Conservation (phyloP, 2,329 filamentous ascomycete genomes). For the Colletotrichum sp. region DNA sequence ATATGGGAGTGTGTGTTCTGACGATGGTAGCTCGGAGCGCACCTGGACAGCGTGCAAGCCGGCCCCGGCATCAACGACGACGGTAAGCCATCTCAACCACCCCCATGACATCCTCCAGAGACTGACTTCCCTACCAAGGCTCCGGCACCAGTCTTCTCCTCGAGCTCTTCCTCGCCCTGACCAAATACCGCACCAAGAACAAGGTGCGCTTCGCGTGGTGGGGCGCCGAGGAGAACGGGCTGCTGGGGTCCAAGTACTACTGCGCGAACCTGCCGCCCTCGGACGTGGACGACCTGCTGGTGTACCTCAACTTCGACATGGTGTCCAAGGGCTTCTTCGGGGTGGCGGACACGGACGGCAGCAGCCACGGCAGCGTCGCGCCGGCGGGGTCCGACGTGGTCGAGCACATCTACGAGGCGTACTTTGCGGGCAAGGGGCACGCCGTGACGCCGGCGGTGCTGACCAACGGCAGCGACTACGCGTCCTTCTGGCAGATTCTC, state of each 20-base stretch:
- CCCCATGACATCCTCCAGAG: too few species aligned
- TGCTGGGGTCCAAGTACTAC: conserved; percentile 39
- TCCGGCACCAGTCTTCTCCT: conserved; percentile 45
- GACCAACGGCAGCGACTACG: conserved; percentile 63
- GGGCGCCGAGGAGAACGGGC: conserved; percentile 49
- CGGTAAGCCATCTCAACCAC: conserved; percentile 16
- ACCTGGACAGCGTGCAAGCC: conserved; percentile 47
- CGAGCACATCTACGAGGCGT: conserved; percentile 35
- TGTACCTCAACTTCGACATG: conserved; percentile 49
- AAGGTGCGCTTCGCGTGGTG: conserved; percentile 49
- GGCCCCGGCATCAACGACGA: conserved; percentile 53
- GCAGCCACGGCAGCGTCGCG: conserved; percentile 40
- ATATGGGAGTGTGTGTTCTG: neutral
- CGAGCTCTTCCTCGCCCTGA: conserved; percentile 43
- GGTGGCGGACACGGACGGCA: conserved; percentile 37
- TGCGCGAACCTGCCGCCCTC: conserved; percentile 34
- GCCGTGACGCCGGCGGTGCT: conserved; percentile 29
- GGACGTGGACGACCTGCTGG: conserved; percentile 39
- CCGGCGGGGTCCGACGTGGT: conserved; percentile 35
- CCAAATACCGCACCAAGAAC: conserved; percentile 37
- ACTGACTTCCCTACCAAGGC: conserved; percentile 21
- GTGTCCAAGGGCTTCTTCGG: conserved; percentile 39
- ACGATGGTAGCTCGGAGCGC: conserved; percentile 38
- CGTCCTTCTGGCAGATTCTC: conserved; percentile 60
- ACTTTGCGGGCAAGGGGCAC: conserved; percentile 34